Conservation (phyloP, 2,329 filamentous ascomycete species). For the Metarhizium humberi region DNA sequence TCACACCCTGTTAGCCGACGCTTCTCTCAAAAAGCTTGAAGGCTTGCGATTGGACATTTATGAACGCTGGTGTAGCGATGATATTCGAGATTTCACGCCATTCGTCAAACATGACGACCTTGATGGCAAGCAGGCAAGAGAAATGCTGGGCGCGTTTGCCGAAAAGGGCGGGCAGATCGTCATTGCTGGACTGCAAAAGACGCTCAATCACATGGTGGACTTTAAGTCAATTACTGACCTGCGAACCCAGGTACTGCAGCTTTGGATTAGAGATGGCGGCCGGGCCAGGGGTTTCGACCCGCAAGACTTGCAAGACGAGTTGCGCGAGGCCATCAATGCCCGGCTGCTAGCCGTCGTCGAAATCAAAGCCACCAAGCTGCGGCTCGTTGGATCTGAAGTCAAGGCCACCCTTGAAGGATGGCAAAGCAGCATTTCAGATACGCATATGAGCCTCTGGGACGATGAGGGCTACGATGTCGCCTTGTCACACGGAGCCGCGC, state of each 20-base stretch:
- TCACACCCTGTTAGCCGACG: conserved; percentile 62
- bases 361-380: conserved; percentile 53
- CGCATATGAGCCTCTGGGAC: conserved; percentile 57
- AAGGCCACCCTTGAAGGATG: conserved; percentile 51
- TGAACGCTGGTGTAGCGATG: conserved; percentile 70
- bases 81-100: conserved; percentile 76
- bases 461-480: conserved; percentile 53
- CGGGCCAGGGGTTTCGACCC: conserved; percentile 59
- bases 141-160: conserved; percentile 56
- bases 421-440: conserved; percentile 42
- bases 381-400: conserved; percentile 55
- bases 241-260: conserved; percentile 59
- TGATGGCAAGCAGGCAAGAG: conserved; percentile 47
- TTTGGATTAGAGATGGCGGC: conserved; percentile 64
- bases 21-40: conserved; percentile 54
- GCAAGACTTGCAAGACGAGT: conserved; percentile 55
- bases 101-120: conserved; percentile 78
- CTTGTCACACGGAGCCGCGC: conserved; percentile 52
- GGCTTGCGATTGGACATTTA: conserved; percentile 70
- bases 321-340: conserved; percentile 60
- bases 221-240: conserved; percentile 62
- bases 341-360: conserved; percentile 57
- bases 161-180: conserved; percentile 49
- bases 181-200: conserved; percentile 50
- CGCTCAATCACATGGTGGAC: conserved; percentile 50